Conservation (phyloP, 768 basidiomycete genomes). For the Sporobolomyces phaffii region DNA sequence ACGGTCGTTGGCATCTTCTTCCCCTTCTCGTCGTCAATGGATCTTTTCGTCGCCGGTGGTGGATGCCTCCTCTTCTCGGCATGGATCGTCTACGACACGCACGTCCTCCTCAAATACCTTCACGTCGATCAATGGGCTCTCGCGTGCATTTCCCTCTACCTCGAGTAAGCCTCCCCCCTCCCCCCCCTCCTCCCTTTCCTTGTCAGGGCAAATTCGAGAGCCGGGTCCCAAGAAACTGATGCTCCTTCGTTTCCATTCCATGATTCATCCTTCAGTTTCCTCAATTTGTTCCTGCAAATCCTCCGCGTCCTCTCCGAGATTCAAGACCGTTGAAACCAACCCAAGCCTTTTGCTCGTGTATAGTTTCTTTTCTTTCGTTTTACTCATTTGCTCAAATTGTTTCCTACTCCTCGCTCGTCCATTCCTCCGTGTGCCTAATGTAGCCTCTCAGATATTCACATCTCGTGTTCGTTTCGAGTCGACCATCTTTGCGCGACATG, state of each 20-base stretch:
- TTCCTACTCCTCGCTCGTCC: no score
- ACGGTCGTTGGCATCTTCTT: constrained; percentile 70
- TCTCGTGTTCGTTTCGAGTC: no score
- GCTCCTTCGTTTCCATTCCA: not conserved
- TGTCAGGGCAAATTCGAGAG: no score
- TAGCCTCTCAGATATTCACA: no score
- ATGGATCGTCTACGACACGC: constrained; percentile 45
- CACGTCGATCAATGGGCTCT: constrained; percentile 91
- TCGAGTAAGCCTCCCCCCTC: constrained; percentile 60
- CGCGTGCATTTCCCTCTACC: constrained; percentile 85
- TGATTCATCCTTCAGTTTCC: constrained; percentile 55
- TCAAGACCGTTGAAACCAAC: constrained; percentile 20
- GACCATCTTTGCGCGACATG: not conserved
- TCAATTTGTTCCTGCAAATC: constrained; percentile 84
- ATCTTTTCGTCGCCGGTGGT: constrained; percentile 53
- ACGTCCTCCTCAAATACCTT: constrained; percentile 75
- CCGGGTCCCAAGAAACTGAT: constrained; percentile 41
- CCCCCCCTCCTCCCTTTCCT: not conserved
- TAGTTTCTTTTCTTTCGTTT: not conserved
- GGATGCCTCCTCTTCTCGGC: constrained; percentile 35
- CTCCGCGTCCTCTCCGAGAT: constrained; percentile 66
- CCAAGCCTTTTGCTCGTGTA: not conserved
- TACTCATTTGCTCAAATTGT: not conserved
- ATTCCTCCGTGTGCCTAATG: no score
- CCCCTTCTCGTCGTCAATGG: constrained; percentile 74